Base-by-base conservation (phyloP, 768 basidiomycete genomes). In the Amanita molliuscula region DNA sequence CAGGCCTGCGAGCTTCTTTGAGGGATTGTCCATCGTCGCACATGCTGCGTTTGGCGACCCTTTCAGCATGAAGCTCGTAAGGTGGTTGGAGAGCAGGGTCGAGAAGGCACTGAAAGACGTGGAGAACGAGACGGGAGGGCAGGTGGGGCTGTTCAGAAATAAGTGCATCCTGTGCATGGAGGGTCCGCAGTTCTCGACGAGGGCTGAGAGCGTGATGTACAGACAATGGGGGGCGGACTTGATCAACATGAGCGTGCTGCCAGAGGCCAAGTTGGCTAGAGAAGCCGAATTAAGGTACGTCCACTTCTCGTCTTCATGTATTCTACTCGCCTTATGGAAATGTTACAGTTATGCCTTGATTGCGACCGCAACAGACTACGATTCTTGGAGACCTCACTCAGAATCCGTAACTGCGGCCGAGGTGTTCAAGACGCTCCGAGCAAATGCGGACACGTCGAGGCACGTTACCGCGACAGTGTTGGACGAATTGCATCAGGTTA, bases 91-190 rank as follows among this genome's bases (percentile, higher is more conserved):
- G 56, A 67, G 63, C 1, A 72, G 75, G 47, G 82, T 97, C 42
- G 63, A 70, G 59, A 72, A 73, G 53, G 89, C 79, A 31, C 65
- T 94, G 47, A 74, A 81, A 31, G 83, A 46, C 3, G 44, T 34
- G 31, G 44, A n/a, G 29, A 45, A 45, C 16, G 44, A 45, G 18
- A 33, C 44, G 3, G 36, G 81, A n/a, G 65, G 72, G 8, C 76
- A 73, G 1, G 79, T 84, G 33, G 69, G 78, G 66, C 65, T 98
- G 48, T 89, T 92, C 65, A 81, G 77, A 46, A n/a, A 79, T 25
- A 92, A 84, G 73, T 85, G 82, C 16, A 79, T n/a, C n/a, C n/a
- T 98, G 43, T 93, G 90, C 62, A 98, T 98, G 91, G 93, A 98
- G 62, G 94, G 94, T 44, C 88, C 88, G 28, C 92, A 93, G 67